Percentiles rank a stretch among this genome's conserved stretches.
Conservation (phyloP, 495 filamentous ascomycete genomes). For the Tetracladium marchalianum region DNA sequence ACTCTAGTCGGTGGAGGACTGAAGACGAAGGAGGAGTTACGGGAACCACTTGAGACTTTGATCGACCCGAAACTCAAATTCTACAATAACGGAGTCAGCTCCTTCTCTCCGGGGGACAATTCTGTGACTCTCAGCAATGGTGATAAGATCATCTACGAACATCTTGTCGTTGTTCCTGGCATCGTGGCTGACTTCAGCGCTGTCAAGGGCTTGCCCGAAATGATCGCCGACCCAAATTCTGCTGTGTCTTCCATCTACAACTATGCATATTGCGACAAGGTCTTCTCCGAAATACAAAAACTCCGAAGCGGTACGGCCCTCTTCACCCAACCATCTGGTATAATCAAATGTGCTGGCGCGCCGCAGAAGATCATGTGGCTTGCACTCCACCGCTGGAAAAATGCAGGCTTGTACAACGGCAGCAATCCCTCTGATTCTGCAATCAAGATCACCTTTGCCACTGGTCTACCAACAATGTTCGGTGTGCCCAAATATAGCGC, state of each 20-base stretch:
- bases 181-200: slow-evolving; percentile 44
- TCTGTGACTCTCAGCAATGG: slow-evolving; percentile 46
- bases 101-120: slow-evolving; percentile 49
- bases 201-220: slow-evolving; percentile 51
- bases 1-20: slow-evolving; percentile 58
- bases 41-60: slow-evolving; percentile 38
- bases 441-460: slow-evolving; percentile 54
- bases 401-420: slow-evolving; percentile 45
- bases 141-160: slow-evolving; percentile 50
- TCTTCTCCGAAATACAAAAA: slow-evolving; percentile 42
- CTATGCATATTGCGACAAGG: slow-evolving; percentile 50
- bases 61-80: slow-evolving; percentile 52
- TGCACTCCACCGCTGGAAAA: slow-evolving; percentile 55
- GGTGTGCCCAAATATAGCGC: slow-evolving; percentile 60
- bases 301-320: slow-evolving; percentile 49
- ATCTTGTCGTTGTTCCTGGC: slow-evolving; percentile 55
- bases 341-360: slow-evolving; percentile 60
- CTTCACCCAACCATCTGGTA: slow-evolving; percentile 58
- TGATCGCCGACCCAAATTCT: slow-evolving; percentile 42
- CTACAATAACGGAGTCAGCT: slow-evolving; percentile 41
- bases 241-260: slow-evolving; percentile 56
- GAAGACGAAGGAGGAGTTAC: slow-evolving; percentile 44
- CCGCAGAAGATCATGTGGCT: slow-evolving; percentile 68
- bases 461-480: slow-evolving; percentile 54
- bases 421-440: slow-evolving; percentile 29